Evolutionary conservation across 1,139 yeast genomes (phyloP).

Genomic region (Nakaseomyces bracarensis): DNA sequence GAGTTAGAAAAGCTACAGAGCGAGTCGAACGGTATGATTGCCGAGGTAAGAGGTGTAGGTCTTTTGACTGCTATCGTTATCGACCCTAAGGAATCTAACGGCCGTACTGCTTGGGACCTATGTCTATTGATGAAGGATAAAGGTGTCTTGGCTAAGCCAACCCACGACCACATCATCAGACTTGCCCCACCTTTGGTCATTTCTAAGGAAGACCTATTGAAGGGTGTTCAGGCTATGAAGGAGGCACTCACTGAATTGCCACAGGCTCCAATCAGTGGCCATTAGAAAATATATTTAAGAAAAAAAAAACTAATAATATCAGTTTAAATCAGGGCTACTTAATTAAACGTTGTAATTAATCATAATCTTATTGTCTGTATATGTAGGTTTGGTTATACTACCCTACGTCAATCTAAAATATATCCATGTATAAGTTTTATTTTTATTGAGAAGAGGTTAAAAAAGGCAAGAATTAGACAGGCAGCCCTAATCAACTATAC

Average conservation of each 20-base stretch:
- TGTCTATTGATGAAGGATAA: constrained; percentile 81
- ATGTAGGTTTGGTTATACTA: too few relatives aligned
- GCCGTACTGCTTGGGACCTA: constrained; percentile 93
- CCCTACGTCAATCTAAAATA: too few relatives aligned
- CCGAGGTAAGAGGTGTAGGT: constrained; percentile 91
- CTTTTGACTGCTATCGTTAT: constrained; percentile 85
- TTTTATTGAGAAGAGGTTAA: too few relatives aligned
- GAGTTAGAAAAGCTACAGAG: constrained; percentile 56
- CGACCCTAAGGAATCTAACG: constrained; percentile 75
- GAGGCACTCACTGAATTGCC: constrained; percentile 7
- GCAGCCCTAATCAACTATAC: too few relatives aligned
- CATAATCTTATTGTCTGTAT: too few relatives aligned
- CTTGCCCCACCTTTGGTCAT: constrained; percentile 94
- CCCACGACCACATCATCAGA: constrained; percentile 92
- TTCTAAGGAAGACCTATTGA: constrained; percentile 72
- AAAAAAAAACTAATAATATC: too few relatives aligned
- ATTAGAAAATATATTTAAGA: too few relatives aligned
- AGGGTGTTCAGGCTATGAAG: constrained; percentile 65
- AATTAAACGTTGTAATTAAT: too few relatives aligned
- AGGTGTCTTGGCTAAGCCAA: constrained; percentile 93
- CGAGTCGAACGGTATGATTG: constrained; percentile 61
- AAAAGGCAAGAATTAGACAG: too few relatives aligned
- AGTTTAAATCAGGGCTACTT: too few relatives aligned
- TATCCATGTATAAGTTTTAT: too few relatives aligned
- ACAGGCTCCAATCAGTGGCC: constrained; percentile 10